These are phyloP conservation scores for Calonectria multiphialidica DNA, from an alignment of 2,329 filamentous ascomycete species.

Conservation along the genomic window DNA sequence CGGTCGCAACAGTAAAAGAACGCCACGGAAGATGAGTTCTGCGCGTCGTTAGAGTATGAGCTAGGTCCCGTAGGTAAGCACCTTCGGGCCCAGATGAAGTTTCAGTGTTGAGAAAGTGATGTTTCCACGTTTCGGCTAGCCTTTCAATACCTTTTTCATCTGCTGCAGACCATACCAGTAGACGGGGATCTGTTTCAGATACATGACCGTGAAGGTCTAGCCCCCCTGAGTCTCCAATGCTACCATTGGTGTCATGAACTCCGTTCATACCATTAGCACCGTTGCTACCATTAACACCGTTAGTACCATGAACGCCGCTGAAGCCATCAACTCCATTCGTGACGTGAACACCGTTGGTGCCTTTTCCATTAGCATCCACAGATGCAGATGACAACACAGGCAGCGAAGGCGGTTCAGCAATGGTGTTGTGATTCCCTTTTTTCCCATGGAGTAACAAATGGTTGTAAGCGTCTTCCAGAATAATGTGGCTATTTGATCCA, in stretches of 20 bases:
- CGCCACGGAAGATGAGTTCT: not conserved
- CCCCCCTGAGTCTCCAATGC: not conserved
- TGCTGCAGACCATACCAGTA: not conserved
- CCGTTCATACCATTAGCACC: not conserved
- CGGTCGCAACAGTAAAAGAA: not conserved
- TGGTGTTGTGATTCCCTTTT: not conserved
- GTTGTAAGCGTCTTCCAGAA: not conserved
- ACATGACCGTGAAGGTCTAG: not conserved
- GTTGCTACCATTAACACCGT: not conserved
- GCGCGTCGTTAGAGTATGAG: not conserved
- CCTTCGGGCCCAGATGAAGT: not conserved
- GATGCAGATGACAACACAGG: not conserved
- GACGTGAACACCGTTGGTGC: not conserved
- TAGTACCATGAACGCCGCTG: not conserved
- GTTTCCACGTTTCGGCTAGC: not conserved
- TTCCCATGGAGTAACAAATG: not conserved
- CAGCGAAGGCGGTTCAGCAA: not conserved
- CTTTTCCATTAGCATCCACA: not conserved
- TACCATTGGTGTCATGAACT: not conserved
- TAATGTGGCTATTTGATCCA: not conserved
- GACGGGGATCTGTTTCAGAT: not conserved
- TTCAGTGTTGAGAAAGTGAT: not conserved
- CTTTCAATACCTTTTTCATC: not conserved
- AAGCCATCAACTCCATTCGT: not conserved
- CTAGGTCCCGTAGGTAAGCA: not conserved